Base-by-base conservation (phyloP, 2,329 filamentous ascomycete genomes). In the Nigrograna mackinnonii region DNA sequence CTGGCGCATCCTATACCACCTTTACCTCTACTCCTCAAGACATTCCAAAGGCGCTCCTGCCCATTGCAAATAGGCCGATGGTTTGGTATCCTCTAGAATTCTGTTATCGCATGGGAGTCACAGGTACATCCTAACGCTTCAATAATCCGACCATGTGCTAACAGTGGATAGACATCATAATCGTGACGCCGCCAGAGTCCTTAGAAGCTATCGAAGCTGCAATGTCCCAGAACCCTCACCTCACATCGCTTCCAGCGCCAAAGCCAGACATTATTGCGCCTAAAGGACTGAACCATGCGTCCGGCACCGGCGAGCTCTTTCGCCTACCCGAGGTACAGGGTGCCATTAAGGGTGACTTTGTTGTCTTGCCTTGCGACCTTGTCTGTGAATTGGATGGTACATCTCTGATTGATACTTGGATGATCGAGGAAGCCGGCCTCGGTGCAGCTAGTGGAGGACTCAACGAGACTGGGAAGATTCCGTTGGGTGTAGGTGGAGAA, bases 281-380 rank as follows among this genome's bases (percentile, higher is more conserved):
- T 1, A 73, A 78, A 55, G 84, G 81, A 31, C 77, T 96, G 22
- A 85, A 89, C 37, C 84, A 91, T 60, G 94, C 89, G 46, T 95
- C 87, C 0, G 91, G 91, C 38, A 97, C 94, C 5, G 91, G 89
- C 6, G 87, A 96, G 59, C 84, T 97, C 16, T 80, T 99, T 39
- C 83, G 91, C 7, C 77, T 96, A 6, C 86, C 89, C 1, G 88
- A 96, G 64, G 83, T 97, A 33, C 85, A 87, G 61, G 76, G 78
- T n/a, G 78, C 84, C 6, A 83, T 99, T 56, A 90, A 82, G 40
- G 83, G 84, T 11, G 90, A 99, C 69, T 97, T 99, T 61, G 74
- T 96, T 19, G 82, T 97, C 3, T 76, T 99, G 4, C 92, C 94
- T 1, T 99, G 94, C 68, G 94, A 99, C 66, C 76, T 99, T 5